Evolutionary conservation across 345 rosid species (phyloP).

Genomic region (Capsella bursapastoris): DNA sequence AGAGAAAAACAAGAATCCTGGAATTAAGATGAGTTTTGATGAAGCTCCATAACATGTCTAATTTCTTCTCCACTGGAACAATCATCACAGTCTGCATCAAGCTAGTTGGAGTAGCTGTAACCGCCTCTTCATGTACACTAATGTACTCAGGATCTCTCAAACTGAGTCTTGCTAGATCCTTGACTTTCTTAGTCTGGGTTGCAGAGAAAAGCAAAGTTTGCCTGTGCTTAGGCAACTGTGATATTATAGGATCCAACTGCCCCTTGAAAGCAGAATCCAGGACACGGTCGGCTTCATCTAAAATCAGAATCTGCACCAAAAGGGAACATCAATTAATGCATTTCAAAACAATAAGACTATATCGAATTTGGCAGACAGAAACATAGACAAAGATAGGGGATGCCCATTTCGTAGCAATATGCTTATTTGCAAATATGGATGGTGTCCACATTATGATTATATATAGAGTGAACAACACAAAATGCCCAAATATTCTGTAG

Average conservation of each 20-base stretch:
- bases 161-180: conserved; percentile 98
- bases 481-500: not conserved
- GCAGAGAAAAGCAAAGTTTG: conserved; percentile 97
- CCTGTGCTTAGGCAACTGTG: conserved; percentile 80
- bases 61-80: conserved; percentile 87
- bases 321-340: not conserved
- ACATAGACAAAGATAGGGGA: not conserved
- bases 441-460: too few species aligned
- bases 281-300: conserved; percentile 98
- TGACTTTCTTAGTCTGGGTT: conserved; percentile 90
- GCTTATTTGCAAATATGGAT: too few species aligned
- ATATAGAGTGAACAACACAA: not conserved
- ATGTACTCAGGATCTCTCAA: conserved; percentile 94
- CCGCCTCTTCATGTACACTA: conserved; percentile 84
- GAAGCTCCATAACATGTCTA: conserved; percentile 95
- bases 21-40: conserved; percentile 78
- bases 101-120: conserved; percentile 77
- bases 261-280: conserved; percentile 93
- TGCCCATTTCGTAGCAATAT: not conserved
- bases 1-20: conserved; percentile 85
- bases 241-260: conserved; percentile 78
- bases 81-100: conserved; percentile 82
- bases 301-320: conserved; percentile 74
- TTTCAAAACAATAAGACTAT: not conserved
- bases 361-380: not conserved